Conservation (phyloP, 2,329 filamentous ascomycete species). For the Phialocephala subalpina region DNA sequence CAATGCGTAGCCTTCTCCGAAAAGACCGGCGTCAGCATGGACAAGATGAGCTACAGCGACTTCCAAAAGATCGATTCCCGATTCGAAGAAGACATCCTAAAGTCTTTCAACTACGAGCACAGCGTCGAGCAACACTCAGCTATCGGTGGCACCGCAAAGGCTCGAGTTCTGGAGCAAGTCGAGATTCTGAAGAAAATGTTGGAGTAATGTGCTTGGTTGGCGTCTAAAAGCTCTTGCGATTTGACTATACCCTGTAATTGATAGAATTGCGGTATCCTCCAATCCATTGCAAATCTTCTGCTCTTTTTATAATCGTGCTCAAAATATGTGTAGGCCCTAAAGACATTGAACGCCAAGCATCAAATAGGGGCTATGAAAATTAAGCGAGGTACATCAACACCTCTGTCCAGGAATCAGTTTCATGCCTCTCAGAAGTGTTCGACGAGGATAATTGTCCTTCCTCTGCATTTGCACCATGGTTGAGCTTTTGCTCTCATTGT, state of each 20-base stretch:
- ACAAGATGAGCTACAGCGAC: conserved; percentile 71
- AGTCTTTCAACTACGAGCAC: conserved; percentile 81
- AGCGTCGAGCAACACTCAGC: conserved; percentile 82
- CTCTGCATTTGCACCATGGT: background rate
- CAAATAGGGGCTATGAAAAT: background rate
- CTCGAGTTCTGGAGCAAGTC: conserved; percentile 71
- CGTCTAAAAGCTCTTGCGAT: background rate
- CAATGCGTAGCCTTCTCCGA: conserved; percentile 77
- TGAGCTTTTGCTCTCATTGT: no score
- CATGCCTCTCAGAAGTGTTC: background rate
- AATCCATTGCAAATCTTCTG: background rate
- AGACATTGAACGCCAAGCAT: background rate
- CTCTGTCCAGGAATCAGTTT: background rate
- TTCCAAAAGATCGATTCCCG: conserved; percentile 72
- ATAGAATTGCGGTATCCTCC: background rate
- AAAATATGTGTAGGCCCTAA: background rate
- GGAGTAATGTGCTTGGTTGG: conserved; percentile 5
- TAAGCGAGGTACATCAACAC: background rate
- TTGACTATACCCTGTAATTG: background rate
- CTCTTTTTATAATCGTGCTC: background rate
- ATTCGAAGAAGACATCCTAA: conserved; percentile 75
- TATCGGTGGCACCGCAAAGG: conserved; percentile 80
- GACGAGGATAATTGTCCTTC: background rate
- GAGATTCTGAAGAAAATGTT: conserved; percentile 52
- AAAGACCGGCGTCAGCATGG: conserved; percentile 70